A percentile compares a stretch with the other conserved stretches of the same genome.
Conservation (phyloP, 73 alveolate species). For the Tetrahymena borealis region DNA sequence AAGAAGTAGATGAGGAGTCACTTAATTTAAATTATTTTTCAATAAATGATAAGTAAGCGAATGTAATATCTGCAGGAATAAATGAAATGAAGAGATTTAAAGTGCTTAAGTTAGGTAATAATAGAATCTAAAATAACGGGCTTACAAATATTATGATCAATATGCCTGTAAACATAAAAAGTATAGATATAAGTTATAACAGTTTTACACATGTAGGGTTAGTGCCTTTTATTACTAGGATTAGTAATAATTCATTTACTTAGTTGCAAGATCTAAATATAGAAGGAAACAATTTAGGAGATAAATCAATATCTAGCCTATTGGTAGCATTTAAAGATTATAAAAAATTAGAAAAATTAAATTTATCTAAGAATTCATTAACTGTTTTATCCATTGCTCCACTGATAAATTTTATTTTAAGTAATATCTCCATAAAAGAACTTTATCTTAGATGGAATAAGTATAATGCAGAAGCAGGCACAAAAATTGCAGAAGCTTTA, state of each 20-base stretch:
- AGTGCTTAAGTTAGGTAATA: not conserved
- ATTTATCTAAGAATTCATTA: constrained; percentile 22
- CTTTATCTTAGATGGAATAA: constrained; percentile 22
- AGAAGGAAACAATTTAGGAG: constrained; percentile 22
- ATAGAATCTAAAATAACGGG: not conserved
- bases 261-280: not conserved
- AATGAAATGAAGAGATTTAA: not conserved
- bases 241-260: not conserved
- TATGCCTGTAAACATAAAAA: not conserved
- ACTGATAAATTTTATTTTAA: constrained; percentile 5
- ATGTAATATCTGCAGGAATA: not conserved
- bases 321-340: constrained; percentile 3
- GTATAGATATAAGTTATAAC: not conserved
- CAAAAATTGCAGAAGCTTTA: constrained; percentile 6
- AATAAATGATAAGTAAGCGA: not conserved
- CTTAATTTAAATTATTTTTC: not conserved
- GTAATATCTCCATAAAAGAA: constrained; percentile 8
- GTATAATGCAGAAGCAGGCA: constrained; percentile 15
- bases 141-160: not conserved
- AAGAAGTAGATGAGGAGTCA: not conserved
- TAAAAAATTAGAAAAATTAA: not conserved
- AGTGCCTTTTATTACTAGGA: not conserved
- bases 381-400: not conserved
- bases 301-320: constrained; percentile 1
- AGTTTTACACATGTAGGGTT: not conserved